Evolutionary conservation across 768 basidiomycete species (phyloP).

Genomic region (Boletus subcaerulescens): DNA sequence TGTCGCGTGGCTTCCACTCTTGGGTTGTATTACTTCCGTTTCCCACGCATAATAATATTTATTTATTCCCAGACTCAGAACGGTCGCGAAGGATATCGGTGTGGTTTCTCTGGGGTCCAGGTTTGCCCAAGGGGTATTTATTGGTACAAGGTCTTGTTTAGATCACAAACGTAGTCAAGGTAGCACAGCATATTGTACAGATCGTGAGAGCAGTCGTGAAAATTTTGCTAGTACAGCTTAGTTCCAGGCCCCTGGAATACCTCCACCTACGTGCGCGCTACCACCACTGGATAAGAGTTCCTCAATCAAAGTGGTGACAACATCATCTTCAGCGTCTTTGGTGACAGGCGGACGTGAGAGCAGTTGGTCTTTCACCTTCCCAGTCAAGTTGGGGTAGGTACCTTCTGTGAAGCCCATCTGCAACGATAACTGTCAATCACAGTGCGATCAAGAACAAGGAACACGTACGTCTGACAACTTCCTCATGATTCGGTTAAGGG

Average conservation of each 20-base stretch:
- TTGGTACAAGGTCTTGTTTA: too few species aligned
- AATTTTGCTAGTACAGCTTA: slow-evolving; percentile 21
- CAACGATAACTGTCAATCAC: slow-evolving; percentile 2
- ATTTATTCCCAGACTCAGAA: too few species aligned
- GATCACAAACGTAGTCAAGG: too few species aligned
- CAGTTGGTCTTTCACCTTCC: slow-evolving; percentile 50
- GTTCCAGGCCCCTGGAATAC: slow-evolving; percentile 48
- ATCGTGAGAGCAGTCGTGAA: too few species aligned
- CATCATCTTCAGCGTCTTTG: slow-evolving; percentile 62
- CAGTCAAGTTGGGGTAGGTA: slow-evolving; percentile 49
- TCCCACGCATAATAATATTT: too few species aligned
- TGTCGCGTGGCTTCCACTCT: too few species aligned
- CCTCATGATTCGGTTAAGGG: slow-evolving; percentile 49
- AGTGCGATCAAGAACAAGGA: slow-evolving; percentile 2
- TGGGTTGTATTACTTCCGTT: too few species aligned
- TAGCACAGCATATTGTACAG: too few species aligned
- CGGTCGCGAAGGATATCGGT: too few species aligned
- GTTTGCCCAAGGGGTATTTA: too few species aligned
- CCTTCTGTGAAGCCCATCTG: slow-evolving; percentile 76
- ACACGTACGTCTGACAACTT: slow-evolving; percentile 62
- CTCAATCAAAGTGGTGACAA: slow-evolving; percentile 61
- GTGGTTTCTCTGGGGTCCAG: too few species aligned
- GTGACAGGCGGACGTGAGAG: slow-evolving; percentile 38
- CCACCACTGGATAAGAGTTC: slow-evolving; percentile 47
- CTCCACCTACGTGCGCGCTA: slow-evolving; percentile 37